Base-by-base conservation (phyloP, 2,329 filamentous ascomycete genomes). In the Nothophoma quercina region DNA sequence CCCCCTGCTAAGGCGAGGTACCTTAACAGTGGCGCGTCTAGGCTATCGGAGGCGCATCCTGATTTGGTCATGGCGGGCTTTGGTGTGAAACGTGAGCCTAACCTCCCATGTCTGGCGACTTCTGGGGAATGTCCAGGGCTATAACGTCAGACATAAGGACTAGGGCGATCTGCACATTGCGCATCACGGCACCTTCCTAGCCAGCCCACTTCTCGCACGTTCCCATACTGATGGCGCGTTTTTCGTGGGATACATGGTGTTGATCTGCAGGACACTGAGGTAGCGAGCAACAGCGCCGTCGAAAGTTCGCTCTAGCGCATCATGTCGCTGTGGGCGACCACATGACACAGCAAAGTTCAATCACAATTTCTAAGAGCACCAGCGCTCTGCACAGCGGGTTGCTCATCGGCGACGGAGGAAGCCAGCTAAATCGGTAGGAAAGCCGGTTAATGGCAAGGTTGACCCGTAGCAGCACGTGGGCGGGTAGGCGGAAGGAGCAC, bases 31-130 rank as follows among this genome's bases (percentile, higher is more conserved):
- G 56, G 56, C 60, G 58, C 64, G 62, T 68, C 69, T 72, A 72
- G 71, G 69, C 69, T 70, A 52, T 69, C 67, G 70, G 69, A 58
- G 68, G 64, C 62, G 59, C 56, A 58, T 56, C 64, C 64, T 53
- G 65, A 68, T 61, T 62, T 51, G 67, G 69, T 58, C 62, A 68
- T 59, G 60, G 60, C 59, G 59, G 62, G 61, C 60, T 59, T 65
- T 65, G 65, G 62, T 56, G 58, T 74, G 71, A 74, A 74, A 74
- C 70, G 60, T 57, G 65, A 59, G 67, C 65, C 68, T 69, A 67
- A 70, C 65, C 61, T 67, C 63, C 59, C 69, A 65, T 70, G 71
- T 69, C 63, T 59, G 71, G 68, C 71, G 69, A 72, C 70, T 70
- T 71, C 70, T 74, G 69, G 70, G 68, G 70, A 71, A 72, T 63